Evolutionary conservation across 148 eudicot species (phyloP), one percentile per base, ranked within the genome.

Genomic region (Simmondsia chinensis): DNA sequence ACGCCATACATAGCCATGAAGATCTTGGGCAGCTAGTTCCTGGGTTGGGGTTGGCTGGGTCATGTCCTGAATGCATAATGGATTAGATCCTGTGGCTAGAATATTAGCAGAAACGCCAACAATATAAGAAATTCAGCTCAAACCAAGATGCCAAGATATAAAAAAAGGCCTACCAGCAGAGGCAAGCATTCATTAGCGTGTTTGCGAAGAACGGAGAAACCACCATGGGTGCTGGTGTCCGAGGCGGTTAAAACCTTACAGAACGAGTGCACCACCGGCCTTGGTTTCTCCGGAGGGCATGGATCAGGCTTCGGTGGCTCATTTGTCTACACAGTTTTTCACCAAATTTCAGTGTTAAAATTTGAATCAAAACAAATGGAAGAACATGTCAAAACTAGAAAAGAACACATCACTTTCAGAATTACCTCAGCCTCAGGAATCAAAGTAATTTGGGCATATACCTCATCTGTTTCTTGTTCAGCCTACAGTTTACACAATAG

Each of bases 181-280:
- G 99, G 99, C 46, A 91, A 86, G 59, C 99, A 91, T 39, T 91
- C 94, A 46, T 72, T 91, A 6, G 99, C 99, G 27, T 91, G 99
- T 50, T 86, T 91, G 18, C 94, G 78, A 21, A 82, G 89, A 41
- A 91, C 99, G 2, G 99, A 91, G 71, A 85, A 91, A 16, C 99
- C 99, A 36, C 99, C 99, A 52, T 91, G 99, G 22, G 99, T 91
- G 66, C 95, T 91, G 6, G 99, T 85, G 55, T 91, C 99, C 1
- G 95, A 85, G 20, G 95, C 95, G 4, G 99, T 91, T 49, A 91
- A 60, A 53, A 80, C 83, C 77, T 91, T 91, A 48, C 85, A 76
- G 57, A 91, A 91, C 0, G 99, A 85, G 47, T 68, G 69, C 15
- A 85, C 85, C 7, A 51, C 49, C 22, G 83, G 86, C 61, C 58